Base-by-base conservation (phyloP, 768 basidiomycete genomes). In the Coprinellus micaceus region DNA sequence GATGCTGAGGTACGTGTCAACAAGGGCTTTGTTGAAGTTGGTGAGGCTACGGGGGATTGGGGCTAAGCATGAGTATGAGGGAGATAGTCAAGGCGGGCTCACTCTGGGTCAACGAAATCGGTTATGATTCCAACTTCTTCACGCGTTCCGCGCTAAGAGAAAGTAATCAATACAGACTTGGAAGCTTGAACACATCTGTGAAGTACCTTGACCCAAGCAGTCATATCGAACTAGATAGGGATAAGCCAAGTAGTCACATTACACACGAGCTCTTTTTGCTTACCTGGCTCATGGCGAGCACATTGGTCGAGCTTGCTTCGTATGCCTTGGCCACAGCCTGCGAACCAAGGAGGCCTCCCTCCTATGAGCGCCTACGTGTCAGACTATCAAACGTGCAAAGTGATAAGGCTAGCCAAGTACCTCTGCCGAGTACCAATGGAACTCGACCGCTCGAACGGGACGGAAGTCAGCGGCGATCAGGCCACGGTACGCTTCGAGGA, bases 271-370 rank as follows among this genome's bases (percentile, higher is more conserved):
- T 48, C 24, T 7, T 26, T 26, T 40, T 43, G 30, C 50, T 48
- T 69, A 89, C 88, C 78, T 92, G 91, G 65, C 85, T 85, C 89
- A 92, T 92, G 49, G 87, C 90, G 61, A 86, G 70, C 58, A 93
- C 88, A 63, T 88, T 84, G 53, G 81, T 79, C 5, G 72, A 74
- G 56, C 79, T 79, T 22, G 73, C 66, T 64, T 83, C 83, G 66
- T 96, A 97, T 58, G 82, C 79, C 62, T 78, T 75, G 36, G 93
- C 93, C 50, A 98, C 82, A 17, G 94, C 94, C 71, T 95, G 94
- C 36, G 90, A 93, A 39, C 94, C 94, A 52, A 93, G 82, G 36
- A 93, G 80, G 12, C 91, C 91, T 50, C 83, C 88, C 73, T 92
- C 90, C 89, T 89, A 61, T 45, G 39, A 41, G 25, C 47, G 25